phyloP scores from a whole-genome alignment of 805 yeast genomes.

The Zygosaccharomyces siamensis region DNA sequence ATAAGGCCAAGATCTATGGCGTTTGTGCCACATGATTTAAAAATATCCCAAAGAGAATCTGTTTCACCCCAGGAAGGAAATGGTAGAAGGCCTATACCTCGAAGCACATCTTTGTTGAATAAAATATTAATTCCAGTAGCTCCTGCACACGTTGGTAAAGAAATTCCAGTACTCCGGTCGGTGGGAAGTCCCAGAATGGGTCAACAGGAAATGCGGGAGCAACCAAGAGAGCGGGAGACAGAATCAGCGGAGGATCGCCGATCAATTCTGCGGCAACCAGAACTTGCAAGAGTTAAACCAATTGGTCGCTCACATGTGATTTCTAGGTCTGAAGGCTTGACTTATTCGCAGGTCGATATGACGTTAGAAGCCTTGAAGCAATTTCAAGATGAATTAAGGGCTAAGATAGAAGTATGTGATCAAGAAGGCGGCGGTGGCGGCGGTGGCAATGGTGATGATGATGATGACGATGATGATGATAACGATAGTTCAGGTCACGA shows the following conservation, averaged over 20 bases:
- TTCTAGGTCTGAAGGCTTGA: slow-evolving; percentile 7
- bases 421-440: background rate
- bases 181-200: slow-evolving; percentile 9
- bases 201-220: background rate
- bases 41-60: slow-evolving; percentile 1
- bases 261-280: background rate
- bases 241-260: background rate
- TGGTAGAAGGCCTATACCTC: slow-evolving; percentile 5
- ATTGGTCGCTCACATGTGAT: background rate
- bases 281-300: background rate
- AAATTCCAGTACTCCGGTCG: slow-evolving; percentile 13
- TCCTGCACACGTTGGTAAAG: background rate
- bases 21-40: slow-evolving; percentile 1
- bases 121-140: slow-evolving; percentile 16
- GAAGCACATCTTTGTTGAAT: slow-evolving; percentile 21
- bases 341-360: slow-evolving; percentile 11
- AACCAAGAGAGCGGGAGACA: background rate
- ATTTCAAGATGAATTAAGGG: slow-evolving; percentile 6
- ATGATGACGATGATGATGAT: slow-evolving; percentile 4
- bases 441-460: background rate
- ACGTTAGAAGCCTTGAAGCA: slow-evolving; percentile 8
- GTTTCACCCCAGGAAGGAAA: background rate
- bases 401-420: background rate
- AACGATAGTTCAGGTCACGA: slow-evolving; percentile 6
- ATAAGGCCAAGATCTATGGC: background rate